Base-by-base conservation (phyloP, 1,284 basidiomycete species). In the Fomes fomentarius region DNA sequence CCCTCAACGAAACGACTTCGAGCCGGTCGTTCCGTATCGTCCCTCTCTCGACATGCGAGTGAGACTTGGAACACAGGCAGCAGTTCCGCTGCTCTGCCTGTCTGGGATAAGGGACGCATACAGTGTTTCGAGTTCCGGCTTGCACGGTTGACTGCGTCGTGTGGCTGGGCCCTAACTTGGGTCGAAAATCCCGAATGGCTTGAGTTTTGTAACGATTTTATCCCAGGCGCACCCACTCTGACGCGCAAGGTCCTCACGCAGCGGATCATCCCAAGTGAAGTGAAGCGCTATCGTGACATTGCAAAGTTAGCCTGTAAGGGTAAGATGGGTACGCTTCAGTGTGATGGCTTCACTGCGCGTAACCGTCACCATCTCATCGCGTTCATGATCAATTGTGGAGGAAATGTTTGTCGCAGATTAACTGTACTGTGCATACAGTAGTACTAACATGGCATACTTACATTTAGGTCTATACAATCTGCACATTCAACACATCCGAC, bases 311-410 rank as follows among this genome's bases (percentile, higher is more conserved):
- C 11, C 14, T 35, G 41, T n/a, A 45, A 42, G 12, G 66, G 63
- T 1, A 30, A 57, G 2, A 21, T 52, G n/a, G 60, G 22, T 30
- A 54, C 65, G 8, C 21, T 33, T 51, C 65, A 9, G 46, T 54
- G 45, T 19, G 67, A 72, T 63, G 71, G 70, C 9, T 74, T 69
- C 68, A 68, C 68, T 3, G 70, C 67, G 6, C 14, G 60, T 6
- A 72, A 74, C 50, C 22, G 56, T n/a, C 65, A 66, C 25, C 63
- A 71, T 55, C 21, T 62, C 12, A 28, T 62, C 4, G 47, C 53
- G 2, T 53, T 40, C 11, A 54, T 63, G 47, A 45, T 63, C 5
- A 50, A 42, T 17, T 52, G 50, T 9, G 47, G 58, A 10, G 15
- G 31, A n/a, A 22, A 44, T 33, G 60, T 69, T n/a, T 25, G 42